These are phyloP conservation scores for Paecilomyces sp. DNA, from an alignment of 2,329 filamentous ascomycete genomes.

Conservation along the genomic window DNA sequence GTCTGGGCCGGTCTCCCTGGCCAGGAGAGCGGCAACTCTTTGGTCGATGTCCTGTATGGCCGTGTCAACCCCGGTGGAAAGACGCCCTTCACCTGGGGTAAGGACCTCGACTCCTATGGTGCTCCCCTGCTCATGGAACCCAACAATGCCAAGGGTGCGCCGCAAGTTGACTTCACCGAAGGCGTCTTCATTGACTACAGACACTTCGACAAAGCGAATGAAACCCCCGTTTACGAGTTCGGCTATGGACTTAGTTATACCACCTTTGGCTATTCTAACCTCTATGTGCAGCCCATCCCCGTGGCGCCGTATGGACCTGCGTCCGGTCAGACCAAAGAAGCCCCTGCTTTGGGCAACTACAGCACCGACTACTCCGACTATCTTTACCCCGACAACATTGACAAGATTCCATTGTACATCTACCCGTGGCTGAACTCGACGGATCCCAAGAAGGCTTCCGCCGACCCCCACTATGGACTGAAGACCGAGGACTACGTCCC, in stretches of 20 bases:
- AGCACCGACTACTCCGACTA: slow-evolving; percentile 46
- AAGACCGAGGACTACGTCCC: slow-evolving; percentile 45
- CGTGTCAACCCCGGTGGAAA: slow-evolving; percentile 56
- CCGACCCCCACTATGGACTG: slow-evolving; percentile 49
- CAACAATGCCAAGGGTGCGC: slow-evolving; percentile 50
- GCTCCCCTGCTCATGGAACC: slow-evolving; percentile 50
- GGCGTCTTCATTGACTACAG: slow-evolving; percentile 54
- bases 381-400: slow-evolving; percentile 48
- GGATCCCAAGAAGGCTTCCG: slow-evolving; percentile 44
- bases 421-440: slow-evolving; percentile 60
- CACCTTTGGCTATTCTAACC: slow-evolving; percentile 54
- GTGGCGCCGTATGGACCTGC: slow-evolving; percentile 47
- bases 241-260: slow-evolving; percentile 57
- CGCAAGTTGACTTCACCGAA: slow-evolving; percentile 55
- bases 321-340: slow-evolving; percentile 45
- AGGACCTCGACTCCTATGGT: slow-evolving; percentile 47
- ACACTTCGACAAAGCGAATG: slow-evolving; percentile 47
- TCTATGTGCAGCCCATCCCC: slow-evolving; percentile 40
- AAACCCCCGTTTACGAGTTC: slow-evolving; percentile 55
- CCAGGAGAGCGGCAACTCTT: slow-evolving; percentile 67
- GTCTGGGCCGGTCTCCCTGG: slow-evolving; percentile 69
- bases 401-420: slow-evolving; percentile 49
- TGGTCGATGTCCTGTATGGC: slow-evolving; percentile 68
- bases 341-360: slow-evolving; percentile 45
- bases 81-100: slow-evolving; percentile 55